These are phyloP conservation scores for Penicillium janthinellum DNA, from an alignment of 2,329 filamentous ascomycete species.

Conservation along the genomic window DNA sequence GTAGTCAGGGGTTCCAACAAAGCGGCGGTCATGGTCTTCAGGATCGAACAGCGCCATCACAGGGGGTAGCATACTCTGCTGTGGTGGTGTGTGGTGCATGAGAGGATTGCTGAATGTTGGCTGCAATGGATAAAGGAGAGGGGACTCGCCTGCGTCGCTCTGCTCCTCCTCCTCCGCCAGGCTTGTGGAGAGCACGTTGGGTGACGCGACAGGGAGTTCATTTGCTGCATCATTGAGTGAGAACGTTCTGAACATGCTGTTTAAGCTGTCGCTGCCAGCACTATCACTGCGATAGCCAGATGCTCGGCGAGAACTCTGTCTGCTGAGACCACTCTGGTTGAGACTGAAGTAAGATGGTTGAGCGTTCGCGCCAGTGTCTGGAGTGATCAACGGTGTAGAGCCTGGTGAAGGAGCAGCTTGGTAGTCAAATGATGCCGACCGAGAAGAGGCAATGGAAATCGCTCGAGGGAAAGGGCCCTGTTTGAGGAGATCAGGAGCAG, in stretches of 20 bases:
- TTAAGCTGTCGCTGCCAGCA: constrained; percentile 81
- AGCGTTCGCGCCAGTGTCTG: constrained; percentile 65
- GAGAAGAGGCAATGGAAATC: constrained; percentile 82
- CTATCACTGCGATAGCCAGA: constrained; percentile 90
- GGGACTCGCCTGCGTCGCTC: constrained; percentile 71
- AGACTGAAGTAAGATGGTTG: constrained; percentile 91
- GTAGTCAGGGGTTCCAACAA: constrained; percentile 96
- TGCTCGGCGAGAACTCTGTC: constrained; percentile 65
- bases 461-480: constrained; percentile 87
- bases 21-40: constrained; percentile 86
- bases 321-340: constrained; percentile 57
- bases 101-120: constrained; percentile 55
- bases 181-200: constrained; percentile 39
- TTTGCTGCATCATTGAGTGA: constrained; percentile 64
- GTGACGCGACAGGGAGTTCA: constrained; percentile 48
- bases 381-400: constrained; percentile 83
- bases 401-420: constrained; percentile 78
- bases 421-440: constrained; percentile 90
- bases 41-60: constrained; percentile 94
- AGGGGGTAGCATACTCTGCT: constrained; percentile 79
- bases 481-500: constrained; percentile 89
- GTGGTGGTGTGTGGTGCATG: constrained; percentile 49
- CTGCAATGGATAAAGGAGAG: constrained; percentile 72
- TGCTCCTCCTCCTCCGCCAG: constrained; percentile 69
- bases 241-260: constrained; percentile 78